Base-by-base conservation (phyloP, 2,329 filamentous ascomycete genomes). In the Hypoxylon sp. region DNA sequence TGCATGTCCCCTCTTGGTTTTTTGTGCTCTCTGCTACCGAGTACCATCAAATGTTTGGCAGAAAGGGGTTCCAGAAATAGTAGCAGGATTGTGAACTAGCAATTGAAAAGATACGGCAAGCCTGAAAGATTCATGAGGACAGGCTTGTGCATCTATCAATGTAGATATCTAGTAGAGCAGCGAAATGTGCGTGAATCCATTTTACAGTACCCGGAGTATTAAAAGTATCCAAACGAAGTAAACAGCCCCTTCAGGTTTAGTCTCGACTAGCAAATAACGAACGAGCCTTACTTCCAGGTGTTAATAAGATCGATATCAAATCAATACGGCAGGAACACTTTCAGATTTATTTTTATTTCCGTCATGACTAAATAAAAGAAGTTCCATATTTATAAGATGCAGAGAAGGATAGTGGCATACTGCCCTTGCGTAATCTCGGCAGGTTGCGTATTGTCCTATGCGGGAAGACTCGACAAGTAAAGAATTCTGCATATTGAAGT, bases 371-470 rank as follows among this genome's bases (percentile, higher is more conserved):
- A 13, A 42, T 42, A 14, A 14, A 14, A 42, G 19, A n/a, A 42
- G 14, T 5, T n/a, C 8, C 19, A 42, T 3, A 17, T 9, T 19
- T 42, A n/a, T 6, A 42, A 42, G 37, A n/a, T 42, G n/a, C 14
- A 42, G 9, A 44, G 39, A 19, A 42, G 39, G 39, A 17, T 44
- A 22, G 17, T 9, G 17, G 39, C 39, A 44, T 19, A n/a, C 11
- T 19, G 46, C 13, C 48, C 42, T 14, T 51, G 14, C 46, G 35
- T 24, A 35, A 54, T 58, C 53, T 62, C 59, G 63, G 63, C 3
- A 48, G 5, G 52, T 31, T 50, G 47, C 63, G 33, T 54, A 22
- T 46, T 31, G 52, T 53, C 22, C 37, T 39, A 53, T 59, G 58
- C 58, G 31, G 33, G 35, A 29, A 24, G 59, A 42, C 48, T 22